phyloP scores from a whole-genome alignment of 1,139 yeast species.

The Magnusiomyces paraingens region DNA sequence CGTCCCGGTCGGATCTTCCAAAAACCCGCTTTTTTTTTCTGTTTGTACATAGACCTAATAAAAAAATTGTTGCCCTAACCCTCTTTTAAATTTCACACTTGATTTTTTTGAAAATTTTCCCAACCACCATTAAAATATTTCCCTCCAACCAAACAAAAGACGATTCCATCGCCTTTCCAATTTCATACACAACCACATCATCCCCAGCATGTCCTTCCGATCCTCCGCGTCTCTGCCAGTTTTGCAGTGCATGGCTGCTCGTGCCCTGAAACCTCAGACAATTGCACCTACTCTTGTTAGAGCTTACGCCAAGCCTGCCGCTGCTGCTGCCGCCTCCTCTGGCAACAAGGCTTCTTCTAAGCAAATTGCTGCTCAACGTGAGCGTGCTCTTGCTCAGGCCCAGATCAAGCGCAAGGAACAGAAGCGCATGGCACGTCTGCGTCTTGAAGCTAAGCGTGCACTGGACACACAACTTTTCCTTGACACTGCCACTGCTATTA shows the following conservation, averaged over 20 bases:
- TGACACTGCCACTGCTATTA: slow-evolving; percentile 66
- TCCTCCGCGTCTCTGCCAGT: not conserved
- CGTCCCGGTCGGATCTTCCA: too few species aligned
- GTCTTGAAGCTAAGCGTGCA: slow-evolving; percentile 23
- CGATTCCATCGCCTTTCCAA: not conserved
- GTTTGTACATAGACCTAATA: too few species aligned
- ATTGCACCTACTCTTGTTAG: not conserved
- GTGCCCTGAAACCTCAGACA: slow-evolving; percentile 8
- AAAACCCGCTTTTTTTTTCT: too few species aligned
- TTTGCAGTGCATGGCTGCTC: not conserved
- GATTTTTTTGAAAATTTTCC: not conserved
- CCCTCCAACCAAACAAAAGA: not conserved
- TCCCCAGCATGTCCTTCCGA: slow-evolving; percentile 2
- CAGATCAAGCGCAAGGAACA: slow-evolving; percentile 23
- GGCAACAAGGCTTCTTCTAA: slow-evolving; percentile 29
- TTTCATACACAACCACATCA: not conserved
- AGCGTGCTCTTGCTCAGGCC: slow-evolving; percentile 20
- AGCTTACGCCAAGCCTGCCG: slow-evolving; percentile 18
- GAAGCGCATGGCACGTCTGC: slow-evolving; percentile 21
- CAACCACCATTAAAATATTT: not conserved
- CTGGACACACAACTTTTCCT: slow-evolving; percentile 50
- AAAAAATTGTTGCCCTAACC: too few species aligned
- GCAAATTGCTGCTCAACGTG: slow-evolving; percentile 31
- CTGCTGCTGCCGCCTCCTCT: slow-evolving; percentile 13
- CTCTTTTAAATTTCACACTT: too few species aligned